Conservation (phyloP, 2,329 filamentous ascomycete genomes). For the Orbilia brochopaga region DNA sequence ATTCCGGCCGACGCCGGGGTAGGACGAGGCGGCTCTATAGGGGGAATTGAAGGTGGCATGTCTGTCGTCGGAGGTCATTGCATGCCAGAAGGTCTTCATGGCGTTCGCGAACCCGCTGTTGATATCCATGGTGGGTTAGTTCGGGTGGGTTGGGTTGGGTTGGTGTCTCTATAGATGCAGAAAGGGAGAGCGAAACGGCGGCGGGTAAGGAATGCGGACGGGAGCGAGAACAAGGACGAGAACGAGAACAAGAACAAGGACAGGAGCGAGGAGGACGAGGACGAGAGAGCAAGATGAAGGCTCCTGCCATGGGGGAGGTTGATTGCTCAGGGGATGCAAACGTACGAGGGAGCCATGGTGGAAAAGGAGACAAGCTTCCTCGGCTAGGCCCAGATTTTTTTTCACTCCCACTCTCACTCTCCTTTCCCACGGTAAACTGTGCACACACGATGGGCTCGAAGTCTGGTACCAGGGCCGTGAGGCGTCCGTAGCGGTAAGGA, state of each 20-base stretch:
- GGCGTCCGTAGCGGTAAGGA: conserved; percentile 5
- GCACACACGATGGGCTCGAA: conserved; percentile 5
- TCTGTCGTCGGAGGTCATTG: conserved; percentile 78
- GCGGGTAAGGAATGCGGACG: neutral
- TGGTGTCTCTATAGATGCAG: too few species aligned
- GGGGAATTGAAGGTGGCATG: conserved; percentile 92
- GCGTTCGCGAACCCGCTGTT: conserved; percentile 65
- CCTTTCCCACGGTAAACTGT: neutral
- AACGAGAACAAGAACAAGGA: neutral
- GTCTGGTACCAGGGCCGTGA: neutral
- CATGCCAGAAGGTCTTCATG: conserved; percentile 94
- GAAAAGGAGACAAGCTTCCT: conserved; percentile 24
- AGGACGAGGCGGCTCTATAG: conserved; percentile 65
- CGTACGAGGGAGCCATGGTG: conserved; percentile 47
- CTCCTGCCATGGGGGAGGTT: conserved; percentile 1
- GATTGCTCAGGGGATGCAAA: conserved; percentile 32
- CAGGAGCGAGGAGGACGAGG: neutral
- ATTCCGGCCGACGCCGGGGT: conserved; percentile 74
- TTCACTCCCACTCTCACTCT: neutral
- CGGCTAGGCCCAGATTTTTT: conserved; percentile 16
- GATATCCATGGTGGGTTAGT: conserved; percentile 3
- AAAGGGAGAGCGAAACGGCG: conserved; percentile 3
- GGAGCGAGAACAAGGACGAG: neutral
- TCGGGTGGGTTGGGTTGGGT: neutral
- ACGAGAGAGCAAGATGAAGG: too few species aligned